These are phyloP conservation scores for Kalmusia sp. DNA, from an alignment of 2,329 filamentous ascomycete species.

Conservation along the genomic window DNA sequence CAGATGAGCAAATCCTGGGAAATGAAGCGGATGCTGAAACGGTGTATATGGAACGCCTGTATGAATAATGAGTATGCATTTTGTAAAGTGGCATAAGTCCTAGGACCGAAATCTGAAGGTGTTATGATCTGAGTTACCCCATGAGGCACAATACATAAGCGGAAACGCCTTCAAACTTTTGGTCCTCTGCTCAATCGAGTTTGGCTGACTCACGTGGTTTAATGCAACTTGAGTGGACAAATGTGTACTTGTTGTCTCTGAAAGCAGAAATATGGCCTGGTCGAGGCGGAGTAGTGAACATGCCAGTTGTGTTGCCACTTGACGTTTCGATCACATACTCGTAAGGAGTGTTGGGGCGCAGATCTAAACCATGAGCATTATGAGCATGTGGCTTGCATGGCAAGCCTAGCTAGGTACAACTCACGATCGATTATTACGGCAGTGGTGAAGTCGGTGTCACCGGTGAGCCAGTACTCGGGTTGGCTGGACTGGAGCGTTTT, in stretches of 20 bases:
- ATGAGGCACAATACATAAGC: too few species aligned
- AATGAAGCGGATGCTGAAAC: conserved; percentile 79
- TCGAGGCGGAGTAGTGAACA: conserved; percentile 78
- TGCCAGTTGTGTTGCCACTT: conserved; percentile 85
- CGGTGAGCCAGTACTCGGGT: conserved; percentile 62
- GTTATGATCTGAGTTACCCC: too few species aligned
- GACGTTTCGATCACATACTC: conserved; percentile 71
- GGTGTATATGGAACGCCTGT: conserved; percentile 81
- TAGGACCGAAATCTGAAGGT: too few species aligned
- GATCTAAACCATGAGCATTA: conserved; percentile 44
- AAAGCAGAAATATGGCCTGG: conserved; percentile 66
- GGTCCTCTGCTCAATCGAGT: too few species aligned
- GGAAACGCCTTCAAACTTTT: too few species aligned
- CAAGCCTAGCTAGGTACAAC: background rate
- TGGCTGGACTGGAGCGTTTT: conserved; percentile 38
- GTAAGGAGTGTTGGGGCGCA: conserved; percentile 76
- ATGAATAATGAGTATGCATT: background rate
- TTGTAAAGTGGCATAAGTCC: too few species aligned
- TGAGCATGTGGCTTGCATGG: background rate
- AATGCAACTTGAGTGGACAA: conserved; percentile 91
- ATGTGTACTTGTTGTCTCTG: conserved; percentile 78
- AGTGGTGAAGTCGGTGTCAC: conserved; percentile 83
- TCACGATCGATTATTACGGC: conserved; percentile 66
- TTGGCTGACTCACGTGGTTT: conserved; percentile 65
- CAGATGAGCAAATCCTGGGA: conserved; percentile 80